Evolutionary conservation across 441 rosid species (phyloP).

Genomic region (Manihot esculenta): DNA sequence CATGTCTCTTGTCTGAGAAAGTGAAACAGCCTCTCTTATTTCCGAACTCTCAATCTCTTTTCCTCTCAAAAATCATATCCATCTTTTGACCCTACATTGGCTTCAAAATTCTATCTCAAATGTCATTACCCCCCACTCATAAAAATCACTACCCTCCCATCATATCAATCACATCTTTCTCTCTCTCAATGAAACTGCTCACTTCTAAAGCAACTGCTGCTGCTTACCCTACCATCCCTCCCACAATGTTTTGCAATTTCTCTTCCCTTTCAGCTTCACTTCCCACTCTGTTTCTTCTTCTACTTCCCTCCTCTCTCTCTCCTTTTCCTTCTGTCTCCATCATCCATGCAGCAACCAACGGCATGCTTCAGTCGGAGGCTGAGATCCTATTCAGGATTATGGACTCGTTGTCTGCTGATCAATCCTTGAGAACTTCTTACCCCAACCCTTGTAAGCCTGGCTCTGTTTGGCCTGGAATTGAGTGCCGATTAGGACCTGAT

Average conservation of each 20-base stretch:
- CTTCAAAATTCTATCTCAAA: constrained; percentile 30
- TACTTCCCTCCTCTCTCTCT: too few species aligned
- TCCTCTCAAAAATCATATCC: too few species aligned
- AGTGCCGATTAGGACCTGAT: constrained; percentile 64
- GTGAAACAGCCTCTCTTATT: constrained; percentile 16
- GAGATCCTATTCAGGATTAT: constrained; percentile 76
- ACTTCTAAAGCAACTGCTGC: constrained; percentile 20
- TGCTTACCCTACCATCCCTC: neutral
- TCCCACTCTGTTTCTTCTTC: too few species aligned
- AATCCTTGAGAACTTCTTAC: constrained; percentile 59
- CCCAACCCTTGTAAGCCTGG: constrained; percentile 72
- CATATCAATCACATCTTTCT: constrained; percentile 37
- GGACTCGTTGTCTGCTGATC: constrained; percentile 81
- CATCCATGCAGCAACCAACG: neutral
- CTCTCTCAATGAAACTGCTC: constrained; percentile 20
- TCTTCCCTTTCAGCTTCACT: too few species aligned
- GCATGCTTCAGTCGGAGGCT: constrained; percentile 55
- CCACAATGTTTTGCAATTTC: constrained; percentile 2
- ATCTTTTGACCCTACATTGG: constrained; percentile 31
- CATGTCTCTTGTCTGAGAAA: constrained; percentile 20
- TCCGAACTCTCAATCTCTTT: neutral
- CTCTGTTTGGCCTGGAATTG: constrained; percentile 76
- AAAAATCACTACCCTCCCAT: constrained; percentile 27
- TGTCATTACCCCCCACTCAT: constrained; percentile 14
- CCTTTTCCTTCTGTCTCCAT: neutral